Conservation (phyloP, 768 basidiomycete species). For the Lactarius psammicola region DNA sequence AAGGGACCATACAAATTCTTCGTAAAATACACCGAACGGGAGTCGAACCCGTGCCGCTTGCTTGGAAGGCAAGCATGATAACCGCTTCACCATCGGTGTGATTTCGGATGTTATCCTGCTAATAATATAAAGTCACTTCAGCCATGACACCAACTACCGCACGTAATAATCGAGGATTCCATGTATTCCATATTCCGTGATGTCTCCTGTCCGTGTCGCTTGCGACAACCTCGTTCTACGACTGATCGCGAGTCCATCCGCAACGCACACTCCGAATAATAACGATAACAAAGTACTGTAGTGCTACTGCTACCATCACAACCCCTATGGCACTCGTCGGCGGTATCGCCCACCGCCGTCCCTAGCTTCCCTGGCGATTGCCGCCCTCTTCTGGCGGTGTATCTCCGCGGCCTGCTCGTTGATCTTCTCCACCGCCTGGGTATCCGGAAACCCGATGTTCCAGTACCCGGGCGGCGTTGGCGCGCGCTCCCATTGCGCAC, state of each 20-base stretch:
- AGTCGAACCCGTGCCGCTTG: conserved; percentile 37
- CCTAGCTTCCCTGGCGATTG: conserved; percentile 58
- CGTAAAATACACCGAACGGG: conserved; percentile 30
- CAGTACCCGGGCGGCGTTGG: conserved; percentile 86
- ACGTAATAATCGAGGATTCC: too few relatives aligned
- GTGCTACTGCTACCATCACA: neutral
- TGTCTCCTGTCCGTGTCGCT: too few relatives aligned
- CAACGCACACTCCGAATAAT: neutral
- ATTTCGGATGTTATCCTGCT: neutral
- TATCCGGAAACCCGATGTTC: conserved; percentile 86
- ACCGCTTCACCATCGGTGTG: conserved; percentile 35
- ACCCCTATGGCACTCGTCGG: neutral
- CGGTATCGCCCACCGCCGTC: conserved; percentile 14
- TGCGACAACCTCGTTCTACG: too few relatives aligned
- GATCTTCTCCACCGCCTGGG: conserved; percentile 76
- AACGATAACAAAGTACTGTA: neutral
- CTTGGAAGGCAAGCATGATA: conserved; percentile 41
- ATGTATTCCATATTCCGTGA: too few relatives aligned
- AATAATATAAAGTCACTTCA: neutral
- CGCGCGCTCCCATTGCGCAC: conserved; percentile 65
- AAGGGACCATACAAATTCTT: neutral
- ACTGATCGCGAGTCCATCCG: neutral
- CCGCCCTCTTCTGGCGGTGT: conserved; percentile 60
- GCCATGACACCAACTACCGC: too few relatives aligned
- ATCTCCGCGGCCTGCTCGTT: conserved; percentile 72